Evolutionary conservation across 1,284 basidiomycete genomes (phyloP).

Genomic region (Cutaneotrichosporon curvatum): DNA sequence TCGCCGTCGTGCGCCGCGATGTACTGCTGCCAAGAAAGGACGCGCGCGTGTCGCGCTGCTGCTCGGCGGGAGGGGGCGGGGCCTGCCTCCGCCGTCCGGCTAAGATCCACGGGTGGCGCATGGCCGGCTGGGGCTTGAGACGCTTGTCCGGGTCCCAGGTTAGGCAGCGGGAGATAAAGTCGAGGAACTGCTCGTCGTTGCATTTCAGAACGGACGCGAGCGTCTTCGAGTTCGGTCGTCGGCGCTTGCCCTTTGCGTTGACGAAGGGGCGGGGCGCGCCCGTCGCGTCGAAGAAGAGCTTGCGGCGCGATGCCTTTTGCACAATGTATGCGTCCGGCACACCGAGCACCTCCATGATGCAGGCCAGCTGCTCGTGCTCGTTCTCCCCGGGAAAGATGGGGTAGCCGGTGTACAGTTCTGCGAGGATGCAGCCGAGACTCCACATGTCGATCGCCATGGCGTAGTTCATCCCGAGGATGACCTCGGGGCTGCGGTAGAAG

Average conservation of each 20-base stretch:
- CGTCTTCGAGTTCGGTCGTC: conserved; percentile 84
- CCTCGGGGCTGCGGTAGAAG: conserved; percentile 97
- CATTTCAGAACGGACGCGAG: conserved; percentile 79
- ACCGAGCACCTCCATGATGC: conserved; percentile 99
- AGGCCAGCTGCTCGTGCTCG: conserved; percentile 96
- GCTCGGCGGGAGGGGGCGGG: conserved; percentile 10
- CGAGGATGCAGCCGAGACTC: conserved; percentile 96
- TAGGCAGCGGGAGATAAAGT: conserved; percentile 86
- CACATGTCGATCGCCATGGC: conserved; percentile 94
- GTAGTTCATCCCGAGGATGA: conserved; percentile 93
- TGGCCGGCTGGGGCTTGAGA: conserved; percentile 85
- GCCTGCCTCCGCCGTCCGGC: conserved; percentile 51
- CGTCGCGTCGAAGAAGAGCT: conserved; percentile 93
- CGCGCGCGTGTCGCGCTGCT: conserved; percentile 6
- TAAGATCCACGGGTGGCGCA: conserved; percentile 83
- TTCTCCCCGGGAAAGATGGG: conserved; percentile 99
- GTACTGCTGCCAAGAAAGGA: conserved; percentile 11
- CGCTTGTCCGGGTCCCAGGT: conserved; percentile 96
- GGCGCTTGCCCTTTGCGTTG: conserved; percentile 90
- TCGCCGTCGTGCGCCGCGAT: conserved; percentile 8
- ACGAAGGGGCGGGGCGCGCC: conserved; percentile 87
- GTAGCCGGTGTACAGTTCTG: conserved; percentile 97
- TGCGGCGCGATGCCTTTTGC: conserved; percentile 86
- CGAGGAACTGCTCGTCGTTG: conserved; percentile 58
- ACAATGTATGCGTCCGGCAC: conserved; percentile 90